Evolutionary conservation across 2,329 filamentous ascomycete species (phyloP).

Genomic region (Aspergillus ustus): DNA sequence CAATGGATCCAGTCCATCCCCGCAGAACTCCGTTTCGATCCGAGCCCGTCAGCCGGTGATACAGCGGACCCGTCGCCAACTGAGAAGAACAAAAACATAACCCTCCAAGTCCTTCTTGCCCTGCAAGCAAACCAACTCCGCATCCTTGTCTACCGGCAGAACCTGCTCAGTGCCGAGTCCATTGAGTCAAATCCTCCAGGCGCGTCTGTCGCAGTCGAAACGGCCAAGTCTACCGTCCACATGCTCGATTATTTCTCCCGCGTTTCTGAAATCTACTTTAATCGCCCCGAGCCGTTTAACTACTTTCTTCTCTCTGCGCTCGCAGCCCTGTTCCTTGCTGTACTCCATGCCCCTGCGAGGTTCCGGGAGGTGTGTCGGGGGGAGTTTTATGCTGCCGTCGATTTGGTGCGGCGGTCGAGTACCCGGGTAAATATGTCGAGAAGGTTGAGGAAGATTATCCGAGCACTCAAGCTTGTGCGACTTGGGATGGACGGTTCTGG

Average conservation of each 20-base stretch:
- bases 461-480: slow-evolving; percentile 61
- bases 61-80: background rate
- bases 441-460: slow-evolving; percentile 63
- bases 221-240: slow-evolving; percentile 44
- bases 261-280: slow-evolving; percentile 44
- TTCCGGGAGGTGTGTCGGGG: slow-evolving; percentile 45
- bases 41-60: slow-evolving; percentile 29
- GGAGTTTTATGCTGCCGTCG: slow-evolving; percentile 61
- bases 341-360: slow-evolving; percentile 49
- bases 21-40: slow-evolving; percentile 46
- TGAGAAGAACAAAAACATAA: slow-evolving; percentile 42
- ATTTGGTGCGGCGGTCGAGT: slow-evolving; percentile 62
- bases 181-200: slow-evolving; percentile 42
- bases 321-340: slow-evolving; percentile 50
- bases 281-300: slow-evolving; percentile 48
- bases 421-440: slow-evolving; percentile 61
- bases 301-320: slow-evolving; percentile 49
- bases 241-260: slow-evolving; percentile 45
- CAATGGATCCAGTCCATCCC: slow-evolving; percentile 55
- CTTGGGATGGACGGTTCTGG: slow-evolving; percentile 49
- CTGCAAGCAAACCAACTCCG: slow-evolving; percentile 53
- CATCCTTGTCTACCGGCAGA: slow-evolving; percentile 51
- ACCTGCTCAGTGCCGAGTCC: slow-evolving; percentile 45
- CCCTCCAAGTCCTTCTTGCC: slow-evolving; percentile 50
- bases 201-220: slow-evolving; percentile 48